These are phyloP conservation scores for Tulasnella sp. DNA, from an alignment of 768 basidiomycete species.

Conservation along the genomic window DNA sequence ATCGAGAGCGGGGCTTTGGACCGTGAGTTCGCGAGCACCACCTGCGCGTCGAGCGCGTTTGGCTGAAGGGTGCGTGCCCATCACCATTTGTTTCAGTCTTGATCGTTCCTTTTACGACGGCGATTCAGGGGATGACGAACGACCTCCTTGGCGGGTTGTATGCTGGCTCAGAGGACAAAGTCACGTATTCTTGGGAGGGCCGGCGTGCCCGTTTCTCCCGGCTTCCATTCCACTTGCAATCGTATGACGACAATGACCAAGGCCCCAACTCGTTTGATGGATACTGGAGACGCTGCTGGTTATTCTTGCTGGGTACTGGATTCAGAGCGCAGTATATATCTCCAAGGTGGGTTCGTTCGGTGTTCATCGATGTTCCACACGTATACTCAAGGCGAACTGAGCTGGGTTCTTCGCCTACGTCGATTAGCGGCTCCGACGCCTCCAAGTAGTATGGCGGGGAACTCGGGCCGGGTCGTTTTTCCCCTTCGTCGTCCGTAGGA, in stretches of 20 bases:
- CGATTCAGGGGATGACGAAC: background rate
- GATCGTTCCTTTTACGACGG: background rate
- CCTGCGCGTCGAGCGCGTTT: no score
- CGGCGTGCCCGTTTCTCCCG: background rate
- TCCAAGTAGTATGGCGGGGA: background rate
- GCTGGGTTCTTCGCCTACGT: constrained; percentile 3
- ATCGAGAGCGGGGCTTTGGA: background rate
- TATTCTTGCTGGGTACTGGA: background rate
- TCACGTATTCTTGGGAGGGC: background rate
- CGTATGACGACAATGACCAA: background rate
- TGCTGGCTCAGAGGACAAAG: background rate
- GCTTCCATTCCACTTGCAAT: background rate
- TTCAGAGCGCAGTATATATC: background rate
- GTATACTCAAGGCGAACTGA: background rate
- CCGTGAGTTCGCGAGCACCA: background rate
- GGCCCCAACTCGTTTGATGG: constrained; percentile 10
- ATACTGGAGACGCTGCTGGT: background rate
- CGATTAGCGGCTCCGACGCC: background rate
- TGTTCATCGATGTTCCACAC: background rate
- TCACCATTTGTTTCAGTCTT: background rate
- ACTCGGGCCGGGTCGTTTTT: no score
- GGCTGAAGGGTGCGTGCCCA: background rate
- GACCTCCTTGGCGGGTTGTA: constrained; percentile 4
- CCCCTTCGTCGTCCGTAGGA: no score
- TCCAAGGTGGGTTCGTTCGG: background rate